phyloP scores from a whole-genome alignment of 257 asterid species.

The Scutellaria baicalensis region DNA sequence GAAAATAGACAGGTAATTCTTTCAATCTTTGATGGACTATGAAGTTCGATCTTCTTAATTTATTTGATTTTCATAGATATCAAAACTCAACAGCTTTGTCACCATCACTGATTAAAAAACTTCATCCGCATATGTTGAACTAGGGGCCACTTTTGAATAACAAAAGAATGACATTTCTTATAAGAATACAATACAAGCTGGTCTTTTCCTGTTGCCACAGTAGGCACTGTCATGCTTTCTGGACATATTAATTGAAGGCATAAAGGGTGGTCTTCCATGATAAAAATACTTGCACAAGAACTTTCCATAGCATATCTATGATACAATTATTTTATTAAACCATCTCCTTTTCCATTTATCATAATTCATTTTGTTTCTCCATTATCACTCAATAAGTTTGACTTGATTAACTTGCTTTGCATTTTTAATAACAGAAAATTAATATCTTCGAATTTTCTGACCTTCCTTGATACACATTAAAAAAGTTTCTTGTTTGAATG shows the following conservation, averaged over 20 bases:
- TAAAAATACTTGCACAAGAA: not conserved
- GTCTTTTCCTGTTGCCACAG: not conserved
- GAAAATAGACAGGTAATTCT: constrained; percentile 78
- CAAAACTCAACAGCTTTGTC: not conserved
- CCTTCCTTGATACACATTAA: no score
- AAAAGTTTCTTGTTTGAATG: not conserved
- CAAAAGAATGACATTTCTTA: not conserved
- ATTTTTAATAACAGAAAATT: not conserved
- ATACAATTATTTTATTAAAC: not conserved
- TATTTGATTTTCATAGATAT: not conserved
- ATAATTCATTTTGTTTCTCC: not conserved
- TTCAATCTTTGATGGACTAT: not conserved
- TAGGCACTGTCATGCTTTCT: not conserved
- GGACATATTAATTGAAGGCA: not conserved
- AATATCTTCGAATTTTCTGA: not conserved
- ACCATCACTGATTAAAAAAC: not conserved
- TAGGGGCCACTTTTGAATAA: not conserved
- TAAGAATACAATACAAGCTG: not conserved
- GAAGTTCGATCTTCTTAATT: not conserved
- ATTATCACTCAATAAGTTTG: not conserved
- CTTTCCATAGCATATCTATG: not conserved
- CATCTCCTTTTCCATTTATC: not conserved
- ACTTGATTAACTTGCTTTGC: not conserved
- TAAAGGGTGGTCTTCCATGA: not conserved
- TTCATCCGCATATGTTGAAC: not conserved